Base-by-base conservation (phyloP, 345 rosid species). In the Rubroshorea leprosula region DNA sequence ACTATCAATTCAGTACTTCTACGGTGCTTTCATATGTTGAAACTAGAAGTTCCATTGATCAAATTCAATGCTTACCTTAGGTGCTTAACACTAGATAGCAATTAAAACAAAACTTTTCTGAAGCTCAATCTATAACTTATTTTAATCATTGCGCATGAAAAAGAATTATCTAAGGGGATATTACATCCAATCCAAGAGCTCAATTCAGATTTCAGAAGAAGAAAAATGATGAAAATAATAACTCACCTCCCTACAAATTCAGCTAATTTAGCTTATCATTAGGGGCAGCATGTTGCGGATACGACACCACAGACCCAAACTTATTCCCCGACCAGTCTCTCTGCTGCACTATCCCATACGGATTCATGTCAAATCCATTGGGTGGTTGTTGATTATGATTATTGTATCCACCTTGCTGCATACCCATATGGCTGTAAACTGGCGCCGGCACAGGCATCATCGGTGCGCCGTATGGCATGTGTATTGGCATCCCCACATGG, bases 271-370 rank as follows among this genome's bases (percentile, higher is more conserved):
- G 74, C 57, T 84, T 81, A 71, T 80, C 86, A 70, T 62, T 79
- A 21, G 83, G 78, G 57, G 79, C 72, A 50, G 78, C 74, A 62
- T 78, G 83, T 14, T 77, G 75, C 23, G 77, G 83, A 67, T 80
- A 76, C 0, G 90, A 68, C 61, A 74, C 61, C 17, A 72, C 60
- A 2, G 89, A 79, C 20, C 85, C 89, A 6, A 75, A 89, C 66
- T 77, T 76, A 58, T 73, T 83, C 51, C 80, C 77, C n/a, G 76
- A 62, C 81, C 83, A 80, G 14, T 80, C 84, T 54, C 72, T 76
- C 80, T 74, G 89, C 71, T 83, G 95, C 65, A 84, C 52, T 85
- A 72, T 78, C 63, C 74, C 72, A 61, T 76, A 83, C 0, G 74
- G 65, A 71, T 80, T 79, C 25, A 78, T 55, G 41, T 84, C 81